Conservation (phyloP, 257 asterid species). For the Eustoma russellianum region DNA sequence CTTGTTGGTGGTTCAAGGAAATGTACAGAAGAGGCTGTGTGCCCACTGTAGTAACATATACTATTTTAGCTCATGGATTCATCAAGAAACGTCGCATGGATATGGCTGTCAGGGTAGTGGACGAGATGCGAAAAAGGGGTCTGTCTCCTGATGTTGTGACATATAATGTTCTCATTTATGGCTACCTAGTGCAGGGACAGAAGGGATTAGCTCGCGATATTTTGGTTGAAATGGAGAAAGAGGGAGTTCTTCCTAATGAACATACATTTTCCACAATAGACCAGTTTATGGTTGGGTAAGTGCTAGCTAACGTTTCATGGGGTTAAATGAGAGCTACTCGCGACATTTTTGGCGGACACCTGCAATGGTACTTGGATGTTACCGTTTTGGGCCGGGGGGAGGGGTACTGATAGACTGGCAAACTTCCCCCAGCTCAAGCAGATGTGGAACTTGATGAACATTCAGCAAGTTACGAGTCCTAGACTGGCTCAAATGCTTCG, state of each 20-base stretch:
- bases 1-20: conserved; percentile 29
- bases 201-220: conserved; percentile 24
- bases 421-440: too few species aligned
- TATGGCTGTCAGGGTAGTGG: conserved; percentile 28
- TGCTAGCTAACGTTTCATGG: too few species aligned
- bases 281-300: too few species aligned
- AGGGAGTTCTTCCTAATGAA: conserved; percentile 25
- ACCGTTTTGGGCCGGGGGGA: too few species aligned
- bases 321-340: too few species aligned
- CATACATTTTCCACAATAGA: too few species aligned
- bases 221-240: conserved; percentile 22
- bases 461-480: too few species aligned
- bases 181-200: conserved; percentile 26
- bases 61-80: conserved; percentile 43
- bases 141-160: conserved; percentile 48
- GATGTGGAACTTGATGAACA: too few species aligned
- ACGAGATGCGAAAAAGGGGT: conserved; percentile 33
- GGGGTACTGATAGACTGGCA: too few species aligned
- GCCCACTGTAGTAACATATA: conserved; percentile 34
- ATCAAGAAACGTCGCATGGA: conserved; percentile 30
- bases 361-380: too few species aligned
- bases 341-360: too few species aligned
- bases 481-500: too few species aligned
- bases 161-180: conserved; percentile 34
- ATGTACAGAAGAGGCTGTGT: conserved; percentile 26